These are phyloP conservation scores for Microthlaspi erraticum DNA, from an alignment of 345 rosid genomes.

Conservation along the genomic window DNA sequence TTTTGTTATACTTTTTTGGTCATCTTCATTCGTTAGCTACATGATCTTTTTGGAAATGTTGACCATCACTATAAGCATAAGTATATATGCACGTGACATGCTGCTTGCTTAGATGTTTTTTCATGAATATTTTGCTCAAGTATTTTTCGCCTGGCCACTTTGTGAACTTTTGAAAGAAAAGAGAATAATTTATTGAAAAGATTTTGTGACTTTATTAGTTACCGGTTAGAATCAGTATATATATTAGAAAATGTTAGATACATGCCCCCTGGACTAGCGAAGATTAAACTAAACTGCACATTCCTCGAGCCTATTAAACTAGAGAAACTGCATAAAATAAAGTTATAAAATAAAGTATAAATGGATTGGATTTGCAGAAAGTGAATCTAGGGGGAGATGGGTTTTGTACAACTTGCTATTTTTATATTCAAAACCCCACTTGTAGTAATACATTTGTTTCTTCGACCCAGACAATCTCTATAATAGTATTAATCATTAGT, in stretches of 20 bases:
- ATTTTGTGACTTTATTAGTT: conserved; percentile 23
- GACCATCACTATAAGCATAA: conserved; percentile 4
- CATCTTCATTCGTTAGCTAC: neutral
- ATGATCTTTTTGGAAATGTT: neutral
- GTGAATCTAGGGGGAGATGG: conserved; percentile 40
- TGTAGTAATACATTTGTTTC: conserved; percentile 31
- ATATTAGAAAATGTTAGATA: conserved; percentile 27
- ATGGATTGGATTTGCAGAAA: conserved; percentile 42
- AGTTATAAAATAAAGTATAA: conserved; percentile 33
- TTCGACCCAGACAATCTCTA: conserved; percentile 31
- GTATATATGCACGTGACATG: conserved; percentile 23
- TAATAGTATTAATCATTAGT: conserved; percentile 5
- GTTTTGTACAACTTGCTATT: conserved; percentile 26
- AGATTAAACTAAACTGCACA: conserved; percentile 32
- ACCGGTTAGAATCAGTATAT: conserved; percentile 8
- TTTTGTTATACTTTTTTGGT: neutral
- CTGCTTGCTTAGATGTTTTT: conserved; percentile 9
- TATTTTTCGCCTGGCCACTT: conserved; percentile 17
- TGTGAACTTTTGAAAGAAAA: neutral
- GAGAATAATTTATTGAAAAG: neutral
- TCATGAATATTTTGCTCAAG: neutral
- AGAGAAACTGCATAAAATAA: conserved; percentile 20
- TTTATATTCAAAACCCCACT: conserved; percentile 29
- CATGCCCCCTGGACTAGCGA: conserved; percentile 39
- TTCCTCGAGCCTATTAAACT: conserved; percentile 33